phyloP scores from a whole-genome alignment of 192 early-diverging fungal genomes.

The Coemansia sp. region DNA sequence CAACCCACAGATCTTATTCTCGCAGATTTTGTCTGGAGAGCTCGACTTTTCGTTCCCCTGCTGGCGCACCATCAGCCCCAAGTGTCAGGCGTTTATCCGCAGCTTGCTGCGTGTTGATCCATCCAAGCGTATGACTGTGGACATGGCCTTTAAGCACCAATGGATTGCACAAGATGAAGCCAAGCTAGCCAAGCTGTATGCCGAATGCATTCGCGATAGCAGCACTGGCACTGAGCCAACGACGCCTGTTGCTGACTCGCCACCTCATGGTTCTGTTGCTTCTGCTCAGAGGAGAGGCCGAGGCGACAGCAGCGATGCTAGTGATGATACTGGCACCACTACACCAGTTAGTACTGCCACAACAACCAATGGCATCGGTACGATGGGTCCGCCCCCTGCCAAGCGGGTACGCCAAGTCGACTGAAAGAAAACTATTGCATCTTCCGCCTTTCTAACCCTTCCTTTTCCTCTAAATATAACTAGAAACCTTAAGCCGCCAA shows the following conservation, averaged over 20 bases:
- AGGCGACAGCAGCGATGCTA: slow-evolving; percentile 7
- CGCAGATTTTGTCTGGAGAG: slow-evolving; percentile 50
- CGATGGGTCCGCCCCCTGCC: slow-evolving; percentile 44
- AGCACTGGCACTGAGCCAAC: slow-evolving; percentile 1
- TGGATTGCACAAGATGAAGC: slow-evolving; percentile 57
- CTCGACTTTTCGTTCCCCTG: slow-evolving; percentile 44
- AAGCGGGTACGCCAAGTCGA: slow-evolving; percentile 30
- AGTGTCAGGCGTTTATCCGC: slow-evolving; percentile 54
- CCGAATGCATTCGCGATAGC: slow-evolving; percentile 17
- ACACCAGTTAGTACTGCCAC: neutral
- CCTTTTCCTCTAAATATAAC: neutral
- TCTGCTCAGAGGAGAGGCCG: neutral
- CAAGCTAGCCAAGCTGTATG: slow-evolving; percentile 52
- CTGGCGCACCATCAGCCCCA: slow-evolving; percentile 53
- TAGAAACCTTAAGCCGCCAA: neutral
- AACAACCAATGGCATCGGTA: slow-evolving; percentile 4
- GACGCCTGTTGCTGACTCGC: slow-evolving; percentile 17
- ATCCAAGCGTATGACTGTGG: slow-evolving; percentile 55
- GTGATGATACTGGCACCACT: neutral
- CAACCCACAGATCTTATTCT: slow-evolving; percentile 42
- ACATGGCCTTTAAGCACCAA: slow-evolving; percentile 57
- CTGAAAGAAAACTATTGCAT: neutral
- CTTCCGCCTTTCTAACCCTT: neutral
- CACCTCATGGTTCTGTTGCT: neutral
- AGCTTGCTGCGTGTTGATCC: slow-evolving; percentile 51